Evolutionary conservation across 129 eudicot species (phyloP), one percentile per base, ranked within the genome.

Genomic region (Pittosporum tobira): DNA sequence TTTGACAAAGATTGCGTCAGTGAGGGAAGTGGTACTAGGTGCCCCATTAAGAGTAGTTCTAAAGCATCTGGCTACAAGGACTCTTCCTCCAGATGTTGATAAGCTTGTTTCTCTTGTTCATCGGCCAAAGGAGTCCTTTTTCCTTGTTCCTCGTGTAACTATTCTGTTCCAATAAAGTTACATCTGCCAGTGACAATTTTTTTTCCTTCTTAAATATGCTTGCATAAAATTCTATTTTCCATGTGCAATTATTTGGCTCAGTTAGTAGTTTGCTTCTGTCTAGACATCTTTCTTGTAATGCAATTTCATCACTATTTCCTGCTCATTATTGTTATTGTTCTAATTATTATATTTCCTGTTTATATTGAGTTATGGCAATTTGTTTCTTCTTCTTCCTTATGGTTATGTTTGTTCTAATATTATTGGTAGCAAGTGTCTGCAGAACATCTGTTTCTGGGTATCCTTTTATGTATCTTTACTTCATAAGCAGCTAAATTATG

Each of bases 121-220:
- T 68, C 84, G 98, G 53, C 98, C 95, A 38, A 83, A 79, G 37
- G 98, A 91, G 74, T 86, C 98, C 21, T 91, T 91, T 77, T 91
- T 83, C 68, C 84, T 91, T 66, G 48, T 80, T 71, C 94, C 95
- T 37, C 87, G 77, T 87, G 98, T 91, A 65, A 28, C 19, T 26
- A 19, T 26, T 57, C 57, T 42, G 38, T 44, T 69, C 18, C 48
- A 58, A 5, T 59, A 49, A 23, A 26, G 52, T 20, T 28, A 50
- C 44, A 43, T 70, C 37, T 64, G 48, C 56, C 56, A 29, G 22
- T 6, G 13, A 28, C 28, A 20, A 6, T 8, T 1, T 34, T 1
- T 34, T 60, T 23, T 8, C 0, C 27, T 23, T 14, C 23, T 26
- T 9, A 0, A 53, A 28, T 15, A 53, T 53, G 36, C 40, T 27